Evolutionary conservation across 2,329 filamentous ascomycete genomes (phyloP).

Genomic region (Ilyonectria sp.): DNA sequence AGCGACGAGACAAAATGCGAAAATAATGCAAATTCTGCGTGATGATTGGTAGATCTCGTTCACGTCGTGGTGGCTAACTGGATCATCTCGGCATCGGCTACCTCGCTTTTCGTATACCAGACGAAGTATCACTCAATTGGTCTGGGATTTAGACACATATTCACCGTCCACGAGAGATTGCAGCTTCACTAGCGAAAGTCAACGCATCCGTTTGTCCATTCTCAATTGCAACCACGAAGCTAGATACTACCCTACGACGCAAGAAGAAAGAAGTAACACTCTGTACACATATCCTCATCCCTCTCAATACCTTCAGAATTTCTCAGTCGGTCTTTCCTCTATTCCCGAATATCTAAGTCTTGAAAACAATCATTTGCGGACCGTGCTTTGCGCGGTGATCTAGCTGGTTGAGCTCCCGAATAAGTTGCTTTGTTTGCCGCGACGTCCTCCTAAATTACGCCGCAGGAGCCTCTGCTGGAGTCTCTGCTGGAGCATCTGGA

Average conservation of each 20-base stretch:
- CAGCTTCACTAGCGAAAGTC: too few relatives aligned
- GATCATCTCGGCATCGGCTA: too few relatives aligned
- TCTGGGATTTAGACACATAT: too few relatives aligned
- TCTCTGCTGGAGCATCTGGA: constrained; percentile 14
- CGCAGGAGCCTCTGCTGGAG: constrained; percentile 14
- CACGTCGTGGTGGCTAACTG: too few relatives aligned
- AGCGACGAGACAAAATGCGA: too few relatives aligned
- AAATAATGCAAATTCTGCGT: too few relatives aligned
- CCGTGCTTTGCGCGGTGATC: background rate
- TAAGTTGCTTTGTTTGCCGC: background rate
- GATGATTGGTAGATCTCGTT: too few relatives aligned
- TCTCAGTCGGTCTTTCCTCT: background rate
- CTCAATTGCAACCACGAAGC: background rate
- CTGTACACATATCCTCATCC: background rate
- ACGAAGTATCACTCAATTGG: too few relatives aligned
- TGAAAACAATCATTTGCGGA: background rate
- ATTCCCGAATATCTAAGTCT: background rate
- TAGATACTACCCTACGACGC: background rate
- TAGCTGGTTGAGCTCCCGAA: background rate
- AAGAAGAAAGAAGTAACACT: background rate
- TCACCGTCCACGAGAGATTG: too few relatives aligned
- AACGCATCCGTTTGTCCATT: background rate
- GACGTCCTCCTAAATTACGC: background rate
- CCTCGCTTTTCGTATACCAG: too few relatives aligned
- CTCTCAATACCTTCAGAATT: background rate